A percentile compares a stretch with the other conserved stretches of the same genome.
These are phyloP conservation scores for Phytophthora podocarpi DNA, from an alignment of 352 stramenopile genomes.

Conservation along the genomic window DNA sequence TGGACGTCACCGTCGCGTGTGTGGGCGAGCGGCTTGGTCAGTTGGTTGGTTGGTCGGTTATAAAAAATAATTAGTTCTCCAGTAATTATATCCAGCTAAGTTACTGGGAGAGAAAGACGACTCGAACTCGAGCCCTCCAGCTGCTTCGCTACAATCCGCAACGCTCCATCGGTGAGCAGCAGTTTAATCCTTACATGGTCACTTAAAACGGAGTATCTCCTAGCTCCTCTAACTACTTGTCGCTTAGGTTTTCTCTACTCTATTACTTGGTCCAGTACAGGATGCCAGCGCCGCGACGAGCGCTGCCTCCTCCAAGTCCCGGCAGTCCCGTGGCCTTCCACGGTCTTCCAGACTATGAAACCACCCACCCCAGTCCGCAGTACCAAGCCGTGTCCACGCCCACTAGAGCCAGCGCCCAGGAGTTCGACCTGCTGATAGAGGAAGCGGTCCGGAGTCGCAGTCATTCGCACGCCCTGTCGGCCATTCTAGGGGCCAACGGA, in stretches of 20 bases:
- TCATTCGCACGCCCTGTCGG: conserved; percentile 53
- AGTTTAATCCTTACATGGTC: too few species aligned
- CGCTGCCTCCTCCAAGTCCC: conserved; percentile 24
- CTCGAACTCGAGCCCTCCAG: not conserved
- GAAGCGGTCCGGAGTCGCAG: conserved; percentile 27
- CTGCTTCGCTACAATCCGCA: conserved; percentile 7
- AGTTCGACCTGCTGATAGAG: conserved; percentile 15
- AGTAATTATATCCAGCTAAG: conserved; percentile 26
- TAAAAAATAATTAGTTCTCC: too few species aligned
- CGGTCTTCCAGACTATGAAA: not conserved
- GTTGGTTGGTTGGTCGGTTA: too few species aligned
- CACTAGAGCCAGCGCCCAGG: conserved; percentile 14
- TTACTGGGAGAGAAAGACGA: conserved; percentile 4
- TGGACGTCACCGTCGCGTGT: conserved; percentile 18
- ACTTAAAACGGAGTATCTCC: too few species aligned
- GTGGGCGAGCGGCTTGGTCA: too few species aligned
- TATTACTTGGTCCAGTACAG: conserved; percentile 16
- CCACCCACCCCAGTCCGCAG: conserved; percentile 23
- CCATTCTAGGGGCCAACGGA: conserved; percentile 39
- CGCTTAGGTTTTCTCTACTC: not conserved
- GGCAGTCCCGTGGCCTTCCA: not conserved
- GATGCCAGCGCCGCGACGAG: conserved; percentile 29
- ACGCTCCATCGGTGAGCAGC: conserved; percentile 4
- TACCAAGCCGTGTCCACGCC: conserved; percentile 49
- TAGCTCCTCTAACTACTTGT: not conserved